phyloP scores from a whole-genome alignment of 495 filamentous ascomycete genomes.

The Hypoxylon fuscum region DNA sequence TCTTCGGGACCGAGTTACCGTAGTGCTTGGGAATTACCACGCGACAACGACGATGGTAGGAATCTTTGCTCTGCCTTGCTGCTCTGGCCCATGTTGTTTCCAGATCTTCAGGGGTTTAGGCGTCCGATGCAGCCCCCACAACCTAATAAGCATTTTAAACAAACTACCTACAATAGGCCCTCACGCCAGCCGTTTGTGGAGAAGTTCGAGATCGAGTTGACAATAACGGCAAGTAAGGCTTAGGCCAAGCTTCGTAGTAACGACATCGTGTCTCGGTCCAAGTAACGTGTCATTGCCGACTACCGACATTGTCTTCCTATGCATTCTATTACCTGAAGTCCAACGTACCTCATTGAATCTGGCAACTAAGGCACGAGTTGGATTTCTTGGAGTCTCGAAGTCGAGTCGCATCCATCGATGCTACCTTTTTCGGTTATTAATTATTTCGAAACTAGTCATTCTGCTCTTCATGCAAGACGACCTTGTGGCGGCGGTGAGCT shows the following conservation, averaged over 20 bases:
- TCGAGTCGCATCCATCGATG: too few relatives aligned
- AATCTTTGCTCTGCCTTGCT: background rate
- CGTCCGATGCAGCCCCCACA: constrained; percentile 4
- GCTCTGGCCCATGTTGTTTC: background rate
- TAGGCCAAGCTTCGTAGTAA: background rate
- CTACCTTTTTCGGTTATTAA: too few relatives aligned
- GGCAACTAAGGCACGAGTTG: too few relatives aligned
- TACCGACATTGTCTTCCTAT: background rate
- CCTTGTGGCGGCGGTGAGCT: too few relatives aligned
- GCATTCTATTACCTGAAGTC: too few relatives aligned
- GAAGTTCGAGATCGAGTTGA: background rate
- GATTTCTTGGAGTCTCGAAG: too few relatives aligned
- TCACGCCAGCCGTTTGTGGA: constrained; percentile 13
- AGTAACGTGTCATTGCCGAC: constrained; percentile 18
- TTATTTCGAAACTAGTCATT: too few relatives aligned
- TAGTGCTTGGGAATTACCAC: background rate
- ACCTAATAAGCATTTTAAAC: background rate
- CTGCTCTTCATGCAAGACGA: too few relatives aligned
- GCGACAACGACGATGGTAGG: background rate
- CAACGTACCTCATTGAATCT: too few relatives aligned
- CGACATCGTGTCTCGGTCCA: background rate
- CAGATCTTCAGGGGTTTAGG: constrained; percentile 17
- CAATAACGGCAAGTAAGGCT: constrained; percentile 14
- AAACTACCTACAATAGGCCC: constrained; percentile 20
- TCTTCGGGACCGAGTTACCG: constrained; percentile 7